phyloP scores from a whole-genome alignment of 495 filamentous ascomycete species.

The Cairneyella variabilis region DNA sequence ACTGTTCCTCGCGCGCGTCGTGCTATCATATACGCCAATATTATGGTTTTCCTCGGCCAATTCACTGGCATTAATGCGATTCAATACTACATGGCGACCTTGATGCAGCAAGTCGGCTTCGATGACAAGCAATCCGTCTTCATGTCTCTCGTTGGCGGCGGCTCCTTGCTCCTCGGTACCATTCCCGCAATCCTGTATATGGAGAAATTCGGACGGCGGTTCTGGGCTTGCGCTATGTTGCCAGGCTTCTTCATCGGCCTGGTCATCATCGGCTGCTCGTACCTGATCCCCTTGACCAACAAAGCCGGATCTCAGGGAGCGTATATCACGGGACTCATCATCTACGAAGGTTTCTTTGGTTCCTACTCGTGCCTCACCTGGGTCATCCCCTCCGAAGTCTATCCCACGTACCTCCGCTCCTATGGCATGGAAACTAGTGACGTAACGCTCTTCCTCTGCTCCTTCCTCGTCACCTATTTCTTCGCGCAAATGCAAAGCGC shows the following conservation, averaged over 20 bases:
- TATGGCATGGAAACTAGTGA: conserved; percentile 59
- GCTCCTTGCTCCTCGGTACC: conserved; percentile 51
- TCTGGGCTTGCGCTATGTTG: conserved; percentile 59
- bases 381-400: conserved; percentile 57
- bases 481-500: conserved; percentile 55
- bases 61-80: conserved; percentile 59
- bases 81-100: conserved; percentile 59
- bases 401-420: conserved; percentile 55
- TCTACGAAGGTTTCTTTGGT: conserved; percentile 62
- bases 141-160: conserved; percentile 62
- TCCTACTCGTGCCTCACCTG: conserved; percentile 60
- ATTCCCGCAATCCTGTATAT: conserved; percentile 58
- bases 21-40: conserved; percentile 57
- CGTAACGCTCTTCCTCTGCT: conserved; percentile 53
- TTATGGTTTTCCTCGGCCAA: conserved; percentile 60
- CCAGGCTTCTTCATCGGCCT: conserved; percentile 59
- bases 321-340: conserved; percentile 54
- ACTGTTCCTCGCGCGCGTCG: conserved; percentile 54
- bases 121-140: conserved; percentile 46
- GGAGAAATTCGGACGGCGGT: conserved; percentile 56
- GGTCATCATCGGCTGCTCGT: conserved; percentile 51
- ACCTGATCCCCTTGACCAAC: conserved; percentile 41
- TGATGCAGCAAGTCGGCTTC: conserved; percentile 57
- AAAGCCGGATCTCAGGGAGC: conserved; percentile 40
- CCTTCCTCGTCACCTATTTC: conserved; percentile 62